These are phyloP conservation scores for Hortaea sp. DNA, from an alignment of 2,329 filamentous ascomycete genomes.

Conservation along the genomic window DNA sequence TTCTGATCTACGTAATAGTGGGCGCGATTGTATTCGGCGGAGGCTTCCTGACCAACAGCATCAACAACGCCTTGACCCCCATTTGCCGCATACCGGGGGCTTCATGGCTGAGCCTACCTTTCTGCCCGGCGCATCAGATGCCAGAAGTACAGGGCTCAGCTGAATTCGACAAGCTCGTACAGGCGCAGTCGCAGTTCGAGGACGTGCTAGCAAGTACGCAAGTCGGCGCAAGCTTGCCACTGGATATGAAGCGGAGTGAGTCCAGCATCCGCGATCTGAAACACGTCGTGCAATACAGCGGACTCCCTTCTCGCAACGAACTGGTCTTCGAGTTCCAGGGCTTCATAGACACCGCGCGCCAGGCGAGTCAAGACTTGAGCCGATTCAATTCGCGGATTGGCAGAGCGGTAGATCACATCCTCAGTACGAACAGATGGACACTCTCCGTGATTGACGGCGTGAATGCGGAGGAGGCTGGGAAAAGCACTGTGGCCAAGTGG, in stretches of 20 bases:
- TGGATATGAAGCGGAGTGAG: constrained; percentile 72
- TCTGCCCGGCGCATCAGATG: constrained; percentile 38
- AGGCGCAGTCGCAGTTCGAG: constrained; percentile 65
- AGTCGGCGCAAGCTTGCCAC: constrained; percentile 56
- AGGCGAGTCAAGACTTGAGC: constrained; percentile 56
- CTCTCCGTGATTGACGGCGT: constrained; percentile 57
- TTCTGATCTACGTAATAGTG: constrained; percentile 52
- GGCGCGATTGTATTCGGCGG: constrained; percentile 50
- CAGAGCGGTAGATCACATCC: constrained; percentile 61
- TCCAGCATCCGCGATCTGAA: constrained; percentile 64
- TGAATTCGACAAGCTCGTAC: constrained; percentile 67
- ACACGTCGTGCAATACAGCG: constrained; percentile 60
- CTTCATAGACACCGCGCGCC: constrained; percentile 60
- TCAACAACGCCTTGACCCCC: constrained; percentile 54
- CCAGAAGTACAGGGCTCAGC: constrained; percentile 28
- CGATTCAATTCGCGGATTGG: constrained; percentile 70
- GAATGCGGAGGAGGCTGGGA: constrained; percentile 31
- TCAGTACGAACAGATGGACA: constrained; percentile 68
- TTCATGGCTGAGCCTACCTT: constrained; percentile 51
- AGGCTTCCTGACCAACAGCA: constrained; percentile 52
- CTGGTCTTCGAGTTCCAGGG: constrained; percentile 65
- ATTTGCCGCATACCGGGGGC: constrained; percentile 60
- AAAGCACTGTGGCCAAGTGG: constrained; percentile 32
- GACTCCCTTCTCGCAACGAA: constrained; percentile 57
- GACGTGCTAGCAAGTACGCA: constrained; percentile 60